These are phyloP conservation scores for Phoma herbarum DNA, from an alignment of 2,329 filamentous ascomycete species.

Conservation along the genomic window DNA sequence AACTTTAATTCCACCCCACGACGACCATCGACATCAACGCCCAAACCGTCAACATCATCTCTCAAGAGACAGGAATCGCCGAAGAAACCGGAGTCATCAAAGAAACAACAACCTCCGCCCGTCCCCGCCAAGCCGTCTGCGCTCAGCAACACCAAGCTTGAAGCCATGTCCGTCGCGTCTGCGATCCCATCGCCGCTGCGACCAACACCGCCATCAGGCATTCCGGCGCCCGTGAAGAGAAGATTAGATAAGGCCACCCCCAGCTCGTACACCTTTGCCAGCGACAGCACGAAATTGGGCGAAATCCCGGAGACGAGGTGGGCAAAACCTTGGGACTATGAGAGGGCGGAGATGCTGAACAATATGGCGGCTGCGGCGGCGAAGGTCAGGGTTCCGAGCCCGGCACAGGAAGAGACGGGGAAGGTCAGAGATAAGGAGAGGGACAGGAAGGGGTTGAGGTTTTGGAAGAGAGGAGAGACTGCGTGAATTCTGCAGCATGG, in stretches of 20 bases:
- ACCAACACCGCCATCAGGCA: background rate
- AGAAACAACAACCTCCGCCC: slow-evolving; percentile 12
- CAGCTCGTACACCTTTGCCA: slow-evolving; percentile 55
- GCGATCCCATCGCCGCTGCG: slow-evolving; percentile 5
- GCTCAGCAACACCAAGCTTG: slow-evolving; percentile 3
- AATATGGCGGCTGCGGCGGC: slow-evolving; percentile 43
- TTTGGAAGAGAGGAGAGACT: slow-evolving; percentile 29
- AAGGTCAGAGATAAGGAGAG: slow-evolving; percentile 23
- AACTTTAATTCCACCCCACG: slow-evolving; percentile 25
- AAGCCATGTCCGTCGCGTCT: slow-evolving; percentile 5
- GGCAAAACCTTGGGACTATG: slow-evolving; percentile 55
- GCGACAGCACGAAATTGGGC: slow-evolving; percentile 58
- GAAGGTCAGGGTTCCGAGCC: slow-evolving; percentile 4
- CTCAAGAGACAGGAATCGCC: background rate
- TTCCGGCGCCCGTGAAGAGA: slow-evolving; percentile 29
- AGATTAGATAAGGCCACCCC: slow-evolving; percentile 49
- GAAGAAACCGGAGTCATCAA: background rate
- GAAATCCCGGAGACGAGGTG: slow-evolving; percentile 59
- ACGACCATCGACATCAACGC: background rate
- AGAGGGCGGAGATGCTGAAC: slow-evolving; percentile 54
- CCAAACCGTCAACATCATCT: slow-evolving; percentile 3
- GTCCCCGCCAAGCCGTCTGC: slow-evolving; percentile 16
- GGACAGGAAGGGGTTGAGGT: slow-evolving; percentile 34
- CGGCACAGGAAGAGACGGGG: background rate
- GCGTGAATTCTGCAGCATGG: no score